phyloP scores from a whole-genome alignment of 208 protist genomes.

The Trypanosomatidae sp. region DNA sequence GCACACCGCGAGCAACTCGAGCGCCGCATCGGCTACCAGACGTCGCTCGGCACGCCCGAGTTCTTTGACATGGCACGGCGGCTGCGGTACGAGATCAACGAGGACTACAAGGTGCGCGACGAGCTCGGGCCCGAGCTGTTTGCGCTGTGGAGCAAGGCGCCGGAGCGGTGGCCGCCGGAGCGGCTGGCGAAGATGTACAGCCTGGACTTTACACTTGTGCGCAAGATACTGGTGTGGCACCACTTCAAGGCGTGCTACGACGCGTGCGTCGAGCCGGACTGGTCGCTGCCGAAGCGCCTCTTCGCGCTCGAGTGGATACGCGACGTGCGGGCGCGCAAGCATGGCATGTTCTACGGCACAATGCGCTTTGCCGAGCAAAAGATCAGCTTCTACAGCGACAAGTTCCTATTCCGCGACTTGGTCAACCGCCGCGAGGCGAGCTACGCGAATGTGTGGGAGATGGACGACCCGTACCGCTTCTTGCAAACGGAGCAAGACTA shows the following conservation, averaged over 20 bases:
- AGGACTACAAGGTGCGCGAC: constrained; percentile 91
- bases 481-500: constrained; percentile 90
- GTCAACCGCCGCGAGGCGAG: constrained; percentile 88
- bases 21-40: constrained; percentile 83
- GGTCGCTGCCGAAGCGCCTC: constrained; percentile 86
- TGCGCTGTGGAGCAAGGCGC: constrained; percentile 87
- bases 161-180: constrained; percentile 90
- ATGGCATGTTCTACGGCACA: constrained; percentile 87
- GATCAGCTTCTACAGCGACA: constrained; percentile 90
- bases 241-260: constrained; percentile 92
- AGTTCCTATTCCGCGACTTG: constrained; percentile 87
- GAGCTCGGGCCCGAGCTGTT: constrained; percentile 90
- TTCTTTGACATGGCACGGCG: constrained; percentile 90
- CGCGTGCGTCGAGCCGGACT: constrained; percentile 88
- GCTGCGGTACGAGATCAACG: constrained; percentile 88
- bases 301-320: constrained; percentile 90
- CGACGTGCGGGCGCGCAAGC: constrained; percentile 79
- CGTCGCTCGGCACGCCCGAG: constrained; percentile 84
- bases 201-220: constrained; percentile 84
- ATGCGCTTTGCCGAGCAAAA: constrained; percentile 90
- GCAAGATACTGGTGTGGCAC: constrained; percentile 90
- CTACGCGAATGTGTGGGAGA: constrained; percentile 91
- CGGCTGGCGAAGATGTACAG: constrained; percentile 90
- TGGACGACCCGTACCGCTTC: constrained; percentile 92
- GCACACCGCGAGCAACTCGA: constrained; percentile 82